phyloP scores from a whole-genome alignment of 257 asterid species.

The Solanum acaule region DNA sequence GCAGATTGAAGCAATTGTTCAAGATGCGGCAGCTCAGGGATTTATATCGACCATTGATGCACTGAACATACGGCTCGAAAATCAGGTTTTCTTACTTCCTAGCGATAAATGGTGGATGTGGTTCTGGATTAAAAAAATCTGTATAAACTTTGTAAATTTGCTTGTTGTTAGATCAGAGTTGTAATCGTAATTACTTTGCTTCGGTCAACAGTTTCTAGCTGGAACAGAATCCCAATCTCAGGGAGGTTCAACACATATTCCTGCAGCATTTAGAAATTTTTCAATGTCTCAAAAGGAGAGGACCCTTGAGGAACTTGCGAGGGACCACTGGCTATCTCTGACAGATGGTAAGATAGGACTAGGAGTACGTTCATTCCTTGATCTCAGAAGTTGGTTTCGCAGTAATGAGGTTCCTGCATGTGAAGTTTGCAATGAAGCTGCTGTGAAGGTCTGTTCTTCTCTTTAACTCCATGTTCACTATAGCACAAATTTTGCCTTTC shows the following conservation, averaged over 20 bases:
- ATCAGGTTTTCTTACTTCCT: conserved; percentile 43
- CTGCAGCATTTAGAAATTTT: conserved; percentile 67
- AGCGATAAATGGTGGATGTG: neutral
- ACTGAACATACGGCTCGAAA: conserved; percentile 45
- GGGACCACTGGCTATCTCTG: conserved; percentile 76
- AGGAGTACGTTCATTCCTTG: conserved; percentile 84
- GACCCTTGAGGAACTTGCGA: conserved; percentile 56
- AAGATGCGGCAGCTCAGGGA: conserved; percentile 69
- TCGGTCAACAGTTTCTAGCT: conserved; percentile 31
- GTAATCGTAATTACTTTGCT: neutral
- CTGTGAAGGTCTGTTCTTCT: conserved; percentile 54
- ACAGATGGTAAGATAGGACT: conserved; percentile 61
- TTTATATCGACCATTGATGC: conserved; percentile 59
- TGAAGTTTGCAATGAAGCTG: conserved; percentile 92
- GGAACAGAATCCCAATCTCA: conserved; percentile 44
- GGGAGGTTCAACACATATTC: conserved; percentile 43
- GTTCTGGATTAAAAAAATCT: neutral
- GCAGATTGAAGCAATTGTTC: conserved; percentile 79
- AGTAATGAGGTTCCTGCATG: conserved; percentile 72
- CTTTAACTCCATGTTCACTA: neutral
- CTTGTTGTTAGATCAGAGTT: neutral
- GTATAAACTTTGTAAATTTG: neutral
- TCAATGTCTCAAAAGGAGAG: conserved; percentile 75
- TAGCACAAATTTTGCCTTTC: neutral
- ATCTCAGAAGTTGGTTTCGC: conserved; percentile 87